Conservation (phyloP, 1,139 yeast species). For the Debaryomyces robertsiae region DNA sequence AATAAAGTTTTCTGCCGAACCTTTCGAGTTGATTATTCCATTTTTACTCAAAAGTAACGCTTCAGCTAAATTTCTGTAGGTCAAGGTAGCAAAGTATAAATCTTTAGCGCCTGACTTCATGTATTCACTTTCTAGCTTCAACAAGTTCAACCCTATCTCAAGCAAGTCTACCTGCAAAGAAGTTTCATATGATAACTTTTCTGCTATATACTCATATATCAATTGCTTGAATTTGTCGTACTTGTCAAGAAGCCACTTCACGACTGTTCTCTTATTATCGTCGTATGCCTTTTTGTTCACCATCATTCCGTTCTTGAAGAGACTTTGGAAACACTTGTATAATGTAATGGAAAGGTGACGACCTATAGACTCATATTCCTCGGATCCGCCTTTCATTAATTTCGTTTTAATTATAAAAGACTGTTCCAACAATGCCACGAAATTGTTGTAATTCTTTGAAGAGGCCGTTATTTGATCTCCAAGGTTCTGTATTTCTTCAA, state of each 20-base stretch:
- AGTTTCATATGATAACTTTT: constrained; percentile 36
- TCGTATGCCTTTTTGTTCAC: constrained; percentile 38
- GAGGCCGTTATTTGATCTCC: constrained; percentile 31
- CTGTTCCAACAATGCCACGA: constrained; percentile 47
- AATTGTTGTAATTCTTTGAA: constrained; percentile 52
- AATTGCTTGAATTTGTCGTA: constrained; percentile 57
- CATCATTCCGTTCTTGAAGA: constrained; percentile 54
- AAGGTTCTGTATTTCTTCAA: constrained; percentile 35
- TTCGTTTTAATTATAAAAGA: constrained; percentile 29
- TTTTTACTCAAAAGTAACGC: constrained; percentile 46
- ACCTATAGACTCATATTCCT: constrained; percentile 32
- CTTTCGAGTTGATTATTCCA: constrained; percentile 43
- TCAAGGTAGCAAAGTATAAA: constrained; percentile 63
- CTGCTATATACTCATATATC: constrained; percentile 43
- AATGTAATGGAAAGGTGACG: constrained; percentile 57
- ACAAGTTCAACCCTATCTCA: constrained; percentile 62
- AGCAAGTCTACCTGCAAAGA: constrained; percentile 62
- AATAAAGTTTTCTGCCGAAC: constrained; percentile 54
- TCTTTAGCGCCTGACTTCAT: constrained; percentile 51
- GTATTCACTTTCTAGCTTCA: constrained; percentile 60
- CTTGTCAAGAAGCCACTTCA: constrained; percentile 64
- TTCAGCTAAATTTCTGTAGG: constrained; percentile 52
- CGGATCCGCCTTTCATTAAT: constrained; percentile 24
- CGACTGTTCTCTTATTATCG: constrained; percentile 49
- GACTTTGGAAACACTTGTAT: constrained; percentile 57